Percentiles rank a stretch among this genome's conserved stretches.
These are phyloP conservation scores for Suillus lakei DNA, from an alignment of 768 basidiomycete species.

Conservation along the genomic window DNA sequence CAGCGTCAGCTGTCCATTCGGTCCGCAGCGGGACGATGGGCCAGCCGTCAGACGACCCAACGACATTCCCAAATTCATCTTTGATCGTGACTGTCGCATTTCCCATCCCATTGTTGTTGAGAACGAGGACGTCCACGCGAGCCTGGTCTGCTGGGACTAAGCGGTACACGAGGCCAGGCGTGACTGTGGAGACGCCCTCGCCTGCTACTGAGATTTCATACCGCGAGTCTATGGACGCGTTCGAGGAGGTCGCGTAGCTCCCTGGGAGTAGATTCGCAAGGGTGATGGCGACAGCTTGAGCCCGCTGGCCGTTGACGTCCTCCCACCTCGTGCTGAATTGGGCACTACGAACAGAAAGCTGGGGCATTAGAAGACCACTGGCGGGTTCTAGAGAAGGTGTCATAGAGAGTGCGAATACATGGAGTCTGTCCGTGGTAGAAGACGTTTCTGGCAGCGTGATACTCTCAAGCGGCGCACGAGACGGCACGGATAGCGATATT, in stretches of 20 bases:
- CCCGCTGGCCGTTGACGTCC: conserved; percentile 38
- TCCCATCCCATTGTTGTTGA: conserved; percentile 34
- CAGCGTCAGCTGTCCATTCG: conserved; percentile 44
- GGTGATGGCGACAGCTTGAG: conserved; percentile 56
- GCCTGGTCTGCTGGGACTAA: conserved; percentile 56
- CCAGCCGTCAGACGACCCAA: conserved; percentile 45
- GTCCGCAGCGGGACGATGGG: conserved; percentile 41
- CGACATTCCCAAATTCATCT: conserved; percentile 36
- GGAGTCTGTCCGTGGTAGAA: conserved; percentile 40
- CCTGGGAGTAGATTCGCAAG: conserved; percentile 54
- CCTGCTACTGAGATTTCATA: conserved; percentile 45
- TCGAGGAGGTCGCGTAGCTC: conserved; percentile 23
- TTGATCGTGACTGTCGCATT: conserved; percentile 38
- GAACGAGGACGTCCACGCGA: conserved; percentile 52
- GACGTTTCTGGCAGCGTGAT: conserved; percentile 47
- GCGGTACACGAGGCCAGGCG: conserved; percentile 46
- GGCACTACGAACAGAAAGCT: conserved; percentile 45
- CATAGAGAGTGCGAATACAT: conserved; percentile 51
- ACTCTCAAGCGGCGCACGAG: conserved; percentile 43
- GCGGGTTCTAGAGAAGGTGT: conserved; percentile 39
- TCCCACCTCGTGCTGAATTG: conserved; percentile 55
- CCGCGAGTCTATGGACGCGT: conserved; percentile 36
- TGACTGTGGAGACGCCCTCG: conserved; percentile 46
- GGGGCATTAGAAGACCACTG: conserved; percentile 23
- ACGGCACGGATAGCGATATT: conserved; percentile 48